Evolutionary conservation across 768 basidiomycete species (phyloP).

Genomic region (Hericium coralloides): DNA sequence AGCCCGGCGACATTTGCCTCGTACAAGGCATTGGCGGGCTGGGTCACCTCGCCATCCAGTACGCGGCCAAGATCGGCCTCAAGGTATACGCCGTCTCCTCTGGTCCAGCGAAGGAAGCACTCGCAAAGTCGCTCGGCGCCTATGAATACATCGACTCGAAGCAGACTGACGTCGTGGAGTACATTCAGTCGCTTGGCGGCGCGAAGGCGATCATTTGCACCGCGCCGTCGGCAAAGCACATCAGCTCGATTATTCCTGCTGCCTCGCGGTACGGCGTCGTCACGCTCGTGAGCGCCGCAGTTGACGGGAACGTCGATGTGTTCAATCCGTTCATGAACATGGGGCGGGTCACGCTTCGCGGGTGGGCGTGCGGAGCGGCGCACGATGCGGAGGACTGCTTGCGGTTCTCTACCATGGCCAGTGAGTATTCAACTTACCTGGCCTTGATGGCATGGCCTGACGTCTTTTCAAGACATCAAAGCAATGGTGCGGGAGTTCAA

Average conservation of each 20-base stretch:
- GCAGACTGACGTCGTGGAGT: slow-evolving; percentile 13
- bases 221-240: slow-evolving; percentile 7
- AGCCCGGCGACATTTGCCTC: slow-evolving; percentile 22
- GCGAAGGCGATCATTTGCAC: slow-evolving; percentile 21
- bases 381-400: slow-evolving; percentile 7
- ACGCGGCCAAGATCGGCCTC: slow-evolving; percentile 20
- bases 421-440: not conserved
- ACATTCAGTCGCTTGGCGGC: slow-evolving; percentile 22
- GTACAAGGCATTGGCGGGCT: slow-evolving; percentile 23
- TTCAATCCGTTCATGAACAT: slow-evolving; percentile 6
- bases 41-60: slow-evolving; percentile 21
- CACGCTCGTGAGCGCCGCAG: slow-evolving; percentile 8
- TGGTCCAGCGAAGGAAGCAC: slow-evolving; percentile 14
- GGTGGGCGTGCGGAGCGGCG: slow-evolving; percentile 6
- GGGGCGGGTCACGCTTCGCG: slow-evolving; percentile 4
- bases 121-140: slow-evolving; percentile 23
- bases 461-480: slow-evolving; percentile 13
- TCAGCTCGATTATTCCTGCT: slow-evolving; percentile 1
- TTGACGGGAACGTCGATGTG: slow-evolving; percentile 5
- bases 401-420: slow-evolving; percentile 3
- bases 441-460: not conserved
- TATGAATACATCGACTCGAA: slow-evolving; percentile 19
- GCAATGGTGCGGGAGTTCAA: slow-evolving; percentile 85
- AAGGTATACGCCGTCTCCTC: slow-evolving; percentile 20
- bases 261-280: not conserved